Conservation (phyloP, 2,329 filamentous ascomycete genomes). For the Phialophora macrospora region DNA sequence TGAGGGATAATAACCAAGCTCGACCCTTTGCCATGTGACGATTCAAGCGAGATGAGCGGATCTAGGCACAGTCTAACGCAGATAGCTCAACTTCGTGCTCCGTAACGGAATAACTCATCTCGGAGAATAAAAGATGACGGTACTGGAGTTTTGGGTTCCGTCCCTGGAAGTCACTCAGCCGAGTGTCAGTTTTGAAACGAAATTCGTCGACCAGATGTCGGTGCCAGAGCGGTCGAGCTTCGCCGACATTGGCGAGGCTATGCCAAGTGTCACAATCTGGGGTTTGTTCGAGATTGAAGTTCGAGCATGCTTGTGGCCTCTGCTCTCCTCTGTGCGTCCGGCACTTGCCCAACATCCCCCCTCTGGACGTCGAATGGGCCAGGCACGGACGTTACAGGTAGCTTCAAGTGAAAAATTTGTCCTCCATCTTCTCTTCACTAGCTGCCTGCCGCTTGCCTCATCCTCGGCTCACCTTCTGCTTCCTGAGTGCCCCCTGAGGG, state of each 20-base stretch:
- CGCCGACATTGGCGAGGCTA: neutral
- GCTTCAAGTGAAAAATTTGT: no score
- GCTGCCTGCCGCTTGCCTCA: no score
- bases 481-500: no score
- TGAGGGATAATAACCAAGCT: neutral
- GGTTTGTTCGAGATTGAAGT: neutral
- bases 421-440: no score
- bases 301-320: neutral
- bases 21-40: neutral
- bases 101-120: neutral
- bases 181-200: conserved; percentile 16
- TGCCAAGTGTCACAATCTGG: neutral
- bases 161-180: neutral
- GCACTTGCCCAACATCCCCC: neutral
- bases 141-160: neutral
- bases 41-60: conserved; percentile 7
- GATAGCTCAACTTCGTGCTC: neutral
- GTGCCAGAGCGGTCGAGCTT: neutral
- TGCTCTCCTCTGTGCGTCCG: neutral
- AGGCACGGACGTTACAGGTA: no score
- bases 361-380: neutral
- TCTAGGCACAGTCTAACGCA: conserved; percentile 1
- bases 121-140: conserved; percentile 12
- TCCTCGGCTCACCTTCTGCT: no score
- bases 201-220: conserved; percentile 1